Evolutionary conservation across 805 yeast species (phyloP).

Genomic region (Suhomyces tanzawaensis): DNA sequence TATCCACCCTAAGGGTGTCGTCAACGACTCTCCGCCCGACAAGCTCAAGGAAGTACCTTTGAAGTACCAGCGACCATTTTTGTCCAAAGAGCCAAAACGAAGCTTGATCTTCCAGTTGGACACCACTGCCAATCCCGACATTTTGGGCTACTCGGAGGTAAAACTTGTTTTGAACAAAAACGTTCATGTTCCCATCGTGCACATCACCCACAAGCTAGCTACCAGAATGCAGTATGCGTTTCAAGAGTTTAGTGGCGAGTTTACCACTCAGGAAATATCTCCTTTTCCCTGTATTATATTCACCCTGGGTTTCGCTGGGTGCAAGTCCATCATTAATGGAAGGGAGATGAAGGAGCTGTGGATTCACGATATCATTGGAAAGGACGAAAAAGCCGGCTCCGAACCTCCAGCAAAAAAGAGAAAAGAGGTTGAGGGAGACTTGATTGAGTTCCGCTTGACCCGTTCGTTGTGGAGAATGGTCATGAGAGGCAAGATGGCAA

Average conservation of each 20-base stretch:
- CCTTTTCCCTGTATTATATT: constrained; percentile 17
- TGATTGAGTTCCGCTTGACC: constrained; percentile 42
- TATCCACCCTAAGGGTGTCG: constrained; percentile 38
- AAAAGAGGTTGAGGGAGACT: constrained; percentile 27
- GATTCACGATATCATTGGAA: constrained; percentile 28
- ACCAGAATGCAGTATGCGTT: constrained; percentile 24
- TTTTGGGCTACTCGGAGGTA: constrained; percentile 23
- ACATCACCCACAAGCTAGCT: constrained; percentile 24
- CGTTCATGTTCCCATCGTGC: constrained; percentile 22
- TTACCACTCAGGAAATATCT: constrained; percentile 15
- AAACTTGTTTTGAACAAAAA: constrained; percentile 32
- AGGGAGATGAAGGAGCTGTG: constrained; percentile 33
- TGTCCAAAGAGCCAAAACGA: constrained; percentile 31
- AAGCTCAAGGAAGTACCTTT: constrained; percentile 20
- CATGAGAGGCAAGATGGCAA: constrained; percentile 19
- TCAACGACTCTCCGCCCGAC: constrained; percentile 18
- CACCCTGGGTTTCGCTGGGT: constrained; percentile 25
- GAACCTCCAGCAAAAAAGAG: constrained; percentile 11
- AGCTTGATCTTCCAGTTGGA: constrained; percentile 33
- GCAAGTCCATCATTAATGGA: constrained; percentile 34
- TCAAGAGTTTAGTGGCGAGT: constrained; percentile 17
- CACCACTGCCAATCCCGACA: constrained; percentile 10
- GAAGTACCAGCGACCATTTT: constrained; percentile 33
- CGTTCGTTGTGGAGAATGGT: constrained; percentile 44
- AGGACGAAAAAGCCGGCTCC: constrained; percentile 7